Conservation (phyloP, 2,329 filamentous ascomycete genomes). For the Biscogniauxia mediterranea region DNA sequence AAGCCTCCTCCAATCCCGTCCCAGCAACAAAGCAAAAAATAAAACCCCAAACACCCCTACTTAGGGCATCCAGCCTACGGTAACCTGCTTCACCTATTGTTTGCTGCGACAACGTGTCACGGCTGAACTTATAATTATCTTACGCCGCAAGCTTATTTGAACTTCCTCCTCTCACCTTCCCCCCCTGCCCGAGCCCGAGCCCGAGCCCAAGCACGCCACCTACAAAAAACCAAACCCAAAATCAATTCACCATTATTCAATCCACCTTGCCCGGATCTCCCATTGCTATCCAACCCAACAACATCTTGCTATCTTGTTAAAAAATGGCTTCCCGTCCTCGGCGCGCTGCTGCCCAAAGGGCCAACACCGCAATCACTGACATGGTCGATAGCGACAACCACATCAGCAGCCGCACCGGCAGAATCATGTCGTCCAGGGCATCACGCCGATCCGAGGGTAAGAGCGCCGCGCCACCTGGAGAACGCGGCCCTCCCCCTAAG, state of each 20-base stretch:
- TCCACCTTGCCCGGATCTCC: background rate
- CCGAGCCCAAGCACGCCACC: constrained; percentile 25
- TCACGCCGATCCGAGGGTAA: constrained; percentile 51
- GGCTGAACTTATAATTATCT: constrained; percentile 12
- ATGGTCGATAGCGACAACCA: constrained; percentile 48
- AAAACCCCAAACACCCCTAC: constrained; percentile 16
- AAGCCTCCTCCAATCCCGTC: constrained; percentile 28
- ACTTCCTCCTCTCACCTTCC: constrained; percentile 20
- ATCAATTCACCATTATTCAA: constrained; percentile 9
- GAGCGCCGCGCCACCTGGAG: constrained; percentile 40
- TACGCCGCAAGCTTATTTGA: constrained; percentile 30
- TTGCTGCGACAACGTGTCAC: constrained; percentile 26
- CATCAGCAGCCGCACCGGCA: constrained; percentile 34
- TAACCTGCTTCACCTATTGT: constrained; percentile 23
- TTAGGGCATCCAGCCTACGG: constrained; percentile 17
- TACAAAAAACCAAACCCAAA: constrained; percentile 10
- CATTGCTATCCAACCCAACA: background rate
- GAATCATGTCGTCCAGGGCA: constrained; percentile 48
- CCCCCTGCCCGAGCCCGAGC: constrained; percentile 6
- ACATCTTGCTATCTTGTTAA: background rate
- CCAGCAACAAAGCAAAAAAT: constrained; percentile 14
- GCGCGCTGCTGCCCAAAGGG: constrained; percentile 45
- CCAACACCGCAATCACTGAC: constrained; percentile 48
- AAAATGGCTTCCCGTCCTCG: constrained; percentile 35
- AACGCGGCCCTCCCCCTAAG: constrained; percentile 46